Conservation (phyloP, 768 basidiomycete genomes). For the Xerocomellus intermedius region DNA sequence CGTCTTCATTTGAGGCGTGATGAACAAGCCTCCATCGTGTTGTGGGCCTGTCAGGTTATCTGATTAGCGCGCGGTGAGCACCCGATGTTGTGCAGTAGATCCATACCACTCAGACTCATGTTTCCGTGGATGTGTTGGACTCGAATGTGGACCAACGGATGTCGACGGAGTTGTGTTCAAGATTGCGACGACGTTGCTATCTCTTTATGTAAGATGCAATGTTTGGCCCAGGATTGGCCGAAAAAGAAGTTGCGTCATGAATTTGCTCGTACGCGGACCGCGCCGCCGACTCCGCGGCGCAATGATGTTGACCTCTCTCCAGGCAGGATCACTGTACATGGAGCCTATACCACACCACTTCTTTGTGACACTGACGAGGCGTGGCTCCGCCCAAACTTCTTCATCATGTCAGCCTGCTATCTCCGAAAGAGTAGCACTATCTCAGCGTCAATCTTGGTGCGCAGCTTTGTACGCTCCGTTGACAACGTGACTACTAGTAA, state of each 20-base stretch:
- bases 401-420: background rate
- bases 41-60: constrained; percentile 6
- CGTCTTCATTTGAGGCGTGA: constrained; percentile 27
- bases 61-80: background rate
- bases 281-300: no score
- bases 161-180: background rate
- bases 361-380: background rate
- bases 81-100: background rate
- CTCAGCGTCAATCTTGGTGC: constrained; percentile 18
- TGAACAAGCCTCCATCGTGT: constrained; percentile 22
- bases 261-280: no score
- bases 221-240: no score
- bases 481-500: background rate
- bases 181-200: background rate
- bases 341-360: background rate
- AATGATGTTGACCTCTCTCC: no score
- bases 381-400: no score
- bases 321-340: no score
- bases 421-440: constrained; percentile 2
- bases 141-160: background rate
- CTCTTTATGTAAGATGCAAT: no score
- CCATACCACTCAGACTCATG: constrained; percentile 15
- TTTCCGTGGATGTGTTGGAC: background rate
- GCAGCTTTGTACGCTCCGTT: constrained; percentile 1
- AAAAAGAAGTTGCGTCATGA: no score